Conservation (phyloP, 257 asterid genomes). For the Coffea eugenioides region DNA sequence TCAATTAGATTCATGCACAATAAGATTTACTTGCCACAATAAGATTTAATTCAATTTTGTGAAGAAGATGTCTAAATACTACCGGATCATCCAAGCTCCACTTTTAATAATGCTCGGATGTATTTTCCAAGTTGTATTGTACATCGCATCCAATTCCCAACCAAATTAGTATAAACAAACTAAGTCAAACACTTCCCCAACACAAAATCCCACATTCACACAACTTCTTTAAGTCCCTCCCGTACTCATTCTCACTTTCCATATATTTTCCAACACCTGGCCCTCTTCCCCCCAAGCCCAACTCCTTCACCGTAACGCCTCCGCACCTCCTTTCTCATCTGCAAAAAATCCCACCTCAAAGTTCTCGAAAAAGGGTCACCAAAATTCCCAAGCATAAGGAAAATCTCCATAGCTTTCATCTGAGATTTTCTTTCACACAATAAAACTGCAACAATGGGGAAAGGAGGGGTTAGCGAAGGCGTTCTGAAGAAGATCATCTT, state of each 20-base stretch:
- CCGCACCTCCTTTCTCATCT: not conserved
- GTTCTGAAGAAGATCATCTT: slow-evolving; percentile 59
- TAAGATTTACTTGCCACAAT: no score
- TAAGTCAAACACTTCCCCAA: not conserved
- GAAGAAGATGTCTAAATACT: no score
- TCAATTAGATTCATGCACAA: no score
- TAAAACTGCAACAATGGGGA: slow-evolving; percentile 36
- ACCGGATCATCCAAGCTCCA: not conserved
- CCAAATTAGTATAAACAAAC: not conserved
- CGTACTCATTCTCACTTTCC: not conserved
- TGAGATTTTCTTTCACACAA: not conserved
- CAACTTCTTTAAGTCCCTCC: not conserved
- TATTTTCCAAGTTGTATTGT: no score
- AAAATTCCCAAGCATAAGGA: not conserved
- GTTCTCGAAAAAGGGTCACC: not conserved
- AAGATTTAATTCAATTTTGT: no score
- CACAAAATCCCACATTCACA: not conserved
- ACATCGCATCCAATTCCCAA: no score
- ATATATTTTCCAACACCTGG: not conserved
- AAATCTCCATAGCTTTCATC: not conserved
- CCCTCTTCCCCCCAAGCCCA: not conserved
- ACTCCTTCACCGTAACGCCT: slow-evolving; percentile 3
- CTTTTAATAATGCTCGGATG: no score
- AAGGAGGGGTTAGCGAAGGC: slow-evolving; percentile 60
- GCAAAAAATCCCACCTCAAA: slow-evolving; percentile 1